Evolutionary conservation across 352 stramenopile species (phyloP), one percentile per base, ranked within the genome.

Genomic region (Aphanomyces invadans): DNA sequence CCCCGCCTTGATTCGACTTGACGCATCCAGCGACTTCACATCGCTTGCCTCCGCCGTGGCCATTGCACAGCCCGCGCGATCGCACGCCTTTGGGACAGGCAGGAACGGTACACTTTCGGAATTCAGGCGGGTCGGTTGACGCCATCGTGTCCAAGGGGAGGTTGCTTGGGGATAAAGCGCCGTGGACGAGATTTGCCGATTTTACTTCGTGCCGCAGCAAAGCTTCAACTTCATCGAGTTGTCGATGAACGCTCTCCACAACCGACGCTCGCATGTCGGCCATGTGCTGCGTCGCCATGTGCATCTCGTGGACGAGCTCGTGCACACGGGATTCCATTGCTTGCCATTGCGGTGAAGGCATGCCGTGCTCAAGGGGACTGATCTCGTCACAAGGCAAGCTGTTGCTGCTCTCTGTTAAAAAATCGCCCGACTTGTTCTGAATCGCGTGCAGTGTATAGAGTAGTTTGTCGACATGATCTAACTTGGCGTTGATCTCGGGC

Each of bases 1-100:
- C 85, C 72, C 89, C 89, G 26, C 79, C 86, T 73, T 93, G 85
- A 2, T 81, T 78, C 2, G 77, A 80, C 74, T 90, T 91, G 73
- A 81, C 72, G 56, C 87, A 95, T 7, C 83, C 84, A 23, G 83
- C 73, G 64, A 81, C 71, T 59, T 74, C 81, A 74, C 87, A 95
- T 46, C 81, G 80, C 71, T 89, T 89, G 65, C 82, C 83, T 45
- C 83, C 83, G 32, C 87, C 87, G 60, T 95, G 87, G 52, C 82
- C 81, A 33, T 89, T 89, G 73, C 87, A 95, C 12, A 63, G 25
- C 4, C 55, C 36, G 42, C 55, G 55, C 21, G 36, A 36, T 23
- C 23, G 85, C 52, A 93, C 85, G 17, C 44, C 57, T 29, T 65
- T 65, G 33, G 32, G 28, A 29, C 57, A 65, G 23, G 51, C 28